Conservation (phyloP, 768 basidiomycete species). For the Agaricus blazei region DNA sequence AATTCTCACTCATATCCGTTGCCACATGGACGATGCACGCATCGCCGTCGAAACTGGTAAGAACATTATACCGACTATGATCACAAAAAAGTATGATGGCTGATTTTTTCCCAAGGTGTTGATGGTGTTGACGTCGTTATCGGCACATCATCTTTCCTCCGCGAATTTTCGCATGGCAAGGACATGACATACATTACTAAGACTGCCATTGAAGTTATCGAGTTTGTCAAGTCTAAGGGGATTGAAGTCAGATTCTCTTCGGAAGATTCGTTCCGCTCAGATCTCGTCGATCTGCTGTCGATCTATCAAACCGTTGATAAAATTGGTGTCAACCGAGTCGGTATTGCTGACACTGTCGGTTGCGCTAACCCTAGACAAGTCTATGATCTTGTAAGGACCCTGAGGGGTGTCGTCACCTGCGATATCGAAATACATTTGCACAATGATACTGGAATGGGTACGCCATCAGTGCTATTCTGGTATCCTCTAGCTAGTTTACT, state of each 20-base stretch:
- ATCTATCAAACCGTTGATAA: conserved; percentile 99
- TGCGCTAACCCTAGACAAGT: conserved; percentile 99
- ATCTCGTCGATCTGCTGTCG: conserved; percentile 95
- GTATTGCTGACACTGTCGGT: conserved; percentile 98
- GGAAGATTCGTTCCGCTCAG: conserved; percentile 99
- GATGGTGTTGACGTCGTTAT: conserved; percentile 99
- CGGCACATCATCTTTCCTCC: conserved; percentile 97
- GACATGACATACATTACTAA: conserved; percentile 99
- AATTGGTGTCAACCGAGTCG: conserved; percentile 97
- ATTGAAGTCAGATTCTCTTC: conserved; percentile 99
- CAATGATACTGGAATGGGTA: conserved; percentile 97
- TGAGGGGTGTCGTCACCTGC: conserved; percentile 93
- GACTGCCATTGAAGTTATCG: conserved; percentile 96
- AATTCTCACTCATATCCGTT: conserved; percentile 98
- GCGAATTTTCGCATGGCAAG: conserved; percentile 99
- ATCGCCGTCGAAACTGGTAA: conserved; percentile 96
- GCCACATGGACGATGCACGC: conserved; percentile 99
- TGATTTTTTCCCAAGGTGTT: conserved; percentile 56
- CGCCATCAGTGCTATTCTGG: not conserved
- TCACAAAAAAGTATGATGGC: not conserved
- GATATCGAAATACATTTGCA: conserved; percentile 99
- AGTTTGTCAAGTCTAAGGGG: conserved; percentile 99
- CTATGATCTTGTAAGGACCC: conserved; percentile 94
- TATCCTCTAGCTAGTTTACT: not conserved
- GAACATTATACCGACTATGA: conserved; percentile 15